These are phyloP conservation scores for Trametes villosa DNA, from an alignment of 768 basidiomycete species.

Conservation along the genomic window DNA sequence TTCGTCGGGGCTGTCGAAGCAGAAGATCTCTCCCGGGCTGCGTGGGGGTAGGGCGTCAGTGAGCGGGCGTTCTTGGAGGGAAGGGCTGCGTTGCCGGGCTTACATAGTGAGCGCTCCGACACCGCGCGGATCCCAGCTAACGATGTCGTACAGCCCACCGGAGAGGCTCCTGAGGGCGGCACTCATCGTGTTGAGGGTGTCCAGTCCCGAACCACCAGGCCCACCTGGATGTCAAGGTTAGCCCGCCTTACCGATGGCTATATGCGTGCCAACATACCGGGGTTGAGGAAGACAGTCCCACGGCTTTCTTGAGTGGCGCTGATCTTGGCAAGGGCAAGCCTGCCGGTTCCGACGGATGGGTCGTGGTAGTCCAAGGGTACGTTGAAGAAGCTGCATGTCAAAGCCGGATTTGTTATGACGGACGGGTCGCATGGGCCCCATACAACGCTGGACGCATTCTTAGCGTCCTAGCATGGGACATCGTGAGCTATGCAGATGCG, in stretches of 20 bases:
- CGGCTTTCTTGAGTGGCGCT: conserved; percentile 1
- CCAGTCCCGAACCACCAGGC: background rate
- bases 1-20: conserved; percentile 9
- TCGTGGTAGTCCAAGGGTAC: conserved; percentile 6
- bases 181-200: background rate
- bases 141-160: conserved; percentile 16
- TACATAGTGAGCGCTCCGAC: conserved; percentile 13
- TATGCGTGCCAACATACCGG: background rate
- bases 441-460: background rate
- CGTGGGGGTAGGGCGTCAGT: background rate
- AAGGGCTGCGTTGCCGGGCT: background rate
- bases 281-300: conserved; percentile 4
- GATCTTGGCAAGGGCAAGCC: conserved; percentile 4
- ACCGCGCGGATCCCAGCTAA: conserved; percentile 21
- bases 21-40: conserved; percentile 14
- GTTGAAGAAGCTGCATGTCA: background rate
- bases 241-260: too few species aligned
- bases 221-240: background rate
- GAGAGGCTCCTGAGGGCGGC: background rate
- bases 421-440: conserved; percentile 7
- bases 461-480: too few species aligned
- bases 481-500: too few species aligned
- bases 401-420: background rate
- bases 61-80: too few species aligned
- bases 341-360: background rate